These are phyloP conservation scores for Microdochium bolleyi DNA, from an alignment of 2,329 filamentous ascomycete species.

Conservation along the genomic window DNA sequence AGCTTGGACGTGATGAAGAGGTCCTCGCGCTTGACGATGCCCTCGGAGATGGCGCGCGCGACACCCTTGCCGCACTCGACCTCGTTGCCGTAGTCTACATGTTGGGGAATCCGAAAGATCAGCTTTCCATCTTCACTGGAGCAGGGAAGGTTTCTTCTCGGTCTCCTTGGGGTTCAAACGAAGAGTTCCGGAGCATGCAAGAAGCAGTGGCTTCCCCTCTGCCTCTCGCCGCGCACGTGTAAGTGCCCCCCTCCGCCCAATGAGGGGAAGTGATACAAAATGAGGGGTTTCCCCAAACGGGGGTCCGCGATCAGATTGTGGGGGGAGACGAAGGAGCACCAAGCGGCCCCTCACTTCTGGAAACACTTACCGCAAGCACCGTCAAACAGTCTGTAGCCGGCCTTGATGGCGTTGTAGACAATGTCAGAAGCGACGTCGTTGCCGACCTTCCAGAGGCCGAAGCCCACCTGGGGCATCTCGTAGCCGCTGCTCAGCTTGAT, in stretches of 20 bases:
- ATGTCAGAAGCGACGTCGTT: slow-evolving; percentile 65
- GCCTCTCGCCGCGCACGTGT: too few species aligned
- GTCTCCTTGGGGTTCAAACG: too few species aligned
- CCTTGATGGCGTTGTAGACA: slow-evolving; percentile 68
- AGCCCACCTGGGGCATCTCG: slow-evolving; percentile 69
- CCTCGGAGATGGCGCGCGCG: slow-evolving; percentile 71
- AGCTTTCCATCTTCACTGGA: background rate
- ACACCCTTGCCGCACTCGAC: slow-evolving; percentile 70
- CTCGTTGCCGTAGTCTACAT: slow-evolving; percentile 74
- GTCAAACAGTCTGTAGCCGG: slow-evolving; percentile 52
- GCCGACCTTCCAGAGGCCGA: slow-evolving; percentile 78
- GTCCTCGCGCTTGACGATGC: slow-evolving; percentile 74
- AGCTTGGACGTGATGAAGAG: slow-evolving; percentile 92
- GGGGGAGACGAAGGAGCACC: background rate
- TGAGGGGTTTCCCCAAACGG: background rate
- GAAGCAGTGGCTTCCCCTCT: too few species aligned
- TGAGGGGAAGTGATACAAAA: too few species aligned
- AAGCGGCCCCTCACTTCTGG: background rate
- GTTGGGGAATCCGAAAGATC: background rate
- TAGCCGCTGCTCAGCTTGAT: slow-evolving; percentile 58
- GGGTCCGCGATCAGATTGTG: background rate
- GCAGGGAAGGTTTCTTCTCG: too few species aligned
- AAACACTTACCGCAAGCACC: slow-evolving; percentile 47
- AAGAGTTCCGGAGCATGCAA: too few species aligned
- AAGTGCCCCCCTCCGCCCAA: too few species aligned